These are phyloP conservation scores for Arctium lappa DNA, from an alignment of 129 eudicot species.

Conservation along the genomic window DNA sequence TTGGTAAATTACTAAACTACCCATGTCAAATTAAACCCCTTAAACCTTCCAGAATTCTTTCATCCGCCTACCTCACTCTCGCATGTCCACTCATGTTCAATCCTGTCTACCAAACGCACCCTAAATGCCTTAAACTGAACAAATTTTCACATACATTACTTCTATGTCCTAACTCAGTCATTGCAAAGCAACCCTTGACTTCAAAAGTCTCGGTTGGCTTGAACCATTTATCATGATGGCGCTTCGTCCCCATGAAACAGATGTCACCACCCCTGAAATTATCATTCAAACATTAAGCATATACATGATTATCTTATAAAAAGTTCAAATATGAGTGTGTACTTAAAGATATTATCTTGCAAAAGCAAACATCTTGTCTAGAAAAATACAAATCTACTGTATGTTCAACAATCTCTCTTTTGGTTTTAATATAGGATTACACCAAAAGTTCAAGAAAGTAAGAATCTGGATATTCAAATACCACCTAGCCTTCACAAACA, in stretches of 20 bases:
- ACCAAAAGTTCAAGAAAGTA: too few species aligned
- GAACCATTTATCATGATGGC: slow-evolving; percentile 93
- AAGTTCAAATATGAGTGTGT: background rate
- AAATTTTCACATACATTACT: slow-evolving; percentile 72
- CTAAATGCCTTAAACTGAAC: background rate
- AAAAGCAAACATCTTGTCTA: background rate
- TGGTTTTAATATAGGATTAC: too few species aligned
- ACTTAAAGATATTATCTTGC: background rate
- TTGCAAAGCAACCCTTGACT: slow-evolving; percentile 90
- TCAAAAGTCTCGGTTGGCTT: slow-evolving; percentile 62
- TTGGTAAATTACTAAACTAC: background rate
- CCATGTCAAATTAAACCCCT: background rate
- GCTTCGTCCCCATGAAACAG: slow-evolving; percentile 85
- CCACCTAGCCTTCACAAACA: too few species aligned
- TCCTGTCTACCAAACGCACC: background rate
- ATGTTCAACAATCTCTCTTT: too few species aligned
- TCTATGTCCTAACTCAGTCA: slow-evolving; percentile 99
- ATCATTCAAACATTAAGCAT: background rate
- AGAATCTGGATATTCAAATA: too few species aligned
- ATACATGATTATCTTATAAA: background rate
- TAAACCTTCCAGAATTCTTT: background rate
- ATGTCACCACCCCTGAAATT: slow-evolving; percentile 92
- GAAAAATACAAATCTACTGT: too few species aligned
- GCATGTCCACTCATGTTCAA: too few species aligned
- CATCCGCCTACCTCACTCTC: background rate